Evolutionary conservation across 2,329 filamentous ascomycete species (phyloP).

Genomic region (Lomentospora prolificans): DNA sequence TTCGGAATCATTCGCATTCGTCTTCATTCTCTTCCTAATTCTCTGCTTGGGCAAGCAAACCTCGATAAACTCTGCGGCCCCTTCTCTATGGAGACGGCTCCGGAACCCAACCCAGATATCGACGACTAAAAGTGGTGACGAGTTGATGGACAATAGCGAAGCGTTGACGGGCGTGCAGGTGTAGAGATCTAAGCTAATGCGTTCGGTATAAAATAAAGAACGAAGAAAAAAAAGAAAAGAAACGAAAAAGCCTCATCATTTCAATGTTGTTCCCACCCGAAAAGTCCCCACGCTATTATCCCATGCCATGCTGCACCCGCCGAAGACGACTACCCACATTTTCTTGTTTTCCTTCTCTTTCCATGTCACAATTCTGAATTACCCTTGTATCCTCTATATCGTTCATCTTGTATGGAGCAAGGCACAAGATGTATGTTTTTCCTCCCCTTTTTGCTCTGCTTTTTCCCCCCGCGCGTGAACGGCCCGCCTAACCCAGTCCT

Average conservation of each 20-base stretch:
- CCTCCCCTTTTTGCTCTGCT: neutral
- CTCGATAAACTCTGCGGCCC: too few species aligned
- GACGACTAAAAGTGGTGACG: too few species aligned
- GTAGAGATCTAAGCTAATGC: neutral
- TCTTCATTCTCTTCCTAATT: too few species aligned
- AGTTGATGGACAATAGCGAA: too few species aligned
- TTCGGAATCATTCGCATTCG: too few species aligned
- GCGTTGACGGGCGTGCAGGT: neutral
- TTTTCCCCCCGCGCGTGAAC: neutral
- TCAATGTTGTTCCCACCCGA: neutral
- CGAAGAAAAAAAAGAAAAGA: constrained; percentile 4
- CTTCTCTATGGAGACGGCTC: too few species aligned
- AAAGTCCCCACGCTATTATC: neutral
- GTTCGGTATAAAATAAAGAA: neutral
- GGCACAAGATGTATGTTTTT: neutral
- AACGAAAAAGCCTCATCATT: constrained; percentile 2
- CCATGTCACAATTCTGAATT: neutral
- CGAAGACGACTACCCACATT: neutral
- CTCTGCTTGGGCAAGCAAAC: too few species aligned
- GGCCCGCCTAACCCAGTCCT: neutral
- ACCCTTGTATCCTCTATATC: neutral
- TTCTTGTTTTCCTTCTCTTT: neutral
- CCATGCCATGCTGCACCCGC: constrained; percentile 1
- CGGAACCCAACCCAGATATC: too few species aligned
- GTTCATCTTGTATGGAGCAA: neutral